These are phyloP conservation scores for Colletotrichum sojae DNA, from an alignment of 2,329 filamentous ascomycete genomes.

Conservation along the genomic window DNA sequence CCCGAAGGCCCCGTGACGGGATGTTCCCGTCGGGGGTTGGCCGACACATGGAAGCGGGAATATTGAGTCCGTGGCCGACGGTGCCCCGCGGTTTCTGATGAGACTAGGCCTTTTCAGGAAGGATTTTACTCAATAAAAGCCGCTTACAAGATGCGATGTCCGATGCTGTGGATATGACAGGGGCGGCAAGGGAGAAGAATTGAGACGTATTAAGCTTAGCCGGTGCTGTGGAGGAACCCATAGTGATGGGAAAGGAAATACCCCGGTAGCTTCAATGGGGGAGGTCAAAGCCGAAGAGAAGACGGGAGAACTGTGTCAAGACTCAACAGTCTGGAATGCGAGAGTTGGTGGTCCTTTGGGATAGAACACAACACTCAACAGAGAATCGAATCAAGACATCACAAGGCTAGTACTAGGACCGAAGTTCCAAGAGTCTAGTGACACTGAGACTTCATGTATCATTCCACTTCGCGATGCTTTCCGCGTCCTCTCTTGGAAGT, in stretches of 20 bases:
- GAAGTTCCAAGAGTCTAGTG: background rate
- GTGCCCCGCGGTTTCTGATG: background rate
- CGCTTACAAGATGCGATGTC: conserved; percentile 23
- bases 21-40: conserved; percentile 19
- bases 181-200: conserved; percentile 6
- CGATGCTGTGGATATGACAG: conserved; percentile 18
- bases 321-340: no score
- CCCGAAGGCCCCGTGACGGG: background rate
- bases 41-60: conserved; percentile 11
- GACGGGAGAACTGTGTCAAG: no score
- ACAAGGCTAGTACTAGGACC: conserved; percentile 2
- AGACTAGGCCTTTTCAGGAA: background rate
- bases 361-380: no score
- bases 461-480: background rate
- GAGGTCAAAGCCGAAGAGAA: no score
- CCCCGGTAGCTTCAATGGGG: background rate
- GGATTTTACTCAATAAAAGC: conserved; percentile 10
- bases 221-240: background rate
- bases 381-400: background rate
- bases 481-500: background rate
- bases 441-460: background rate
- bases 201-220: conserved; percentile 32
- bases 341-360: no score
- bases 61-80: background rate
- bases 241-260: background rate